Evolutionary conservation across 208 protist species (phyloP).

Genomic region (Leishmania mexicana): DNA sequence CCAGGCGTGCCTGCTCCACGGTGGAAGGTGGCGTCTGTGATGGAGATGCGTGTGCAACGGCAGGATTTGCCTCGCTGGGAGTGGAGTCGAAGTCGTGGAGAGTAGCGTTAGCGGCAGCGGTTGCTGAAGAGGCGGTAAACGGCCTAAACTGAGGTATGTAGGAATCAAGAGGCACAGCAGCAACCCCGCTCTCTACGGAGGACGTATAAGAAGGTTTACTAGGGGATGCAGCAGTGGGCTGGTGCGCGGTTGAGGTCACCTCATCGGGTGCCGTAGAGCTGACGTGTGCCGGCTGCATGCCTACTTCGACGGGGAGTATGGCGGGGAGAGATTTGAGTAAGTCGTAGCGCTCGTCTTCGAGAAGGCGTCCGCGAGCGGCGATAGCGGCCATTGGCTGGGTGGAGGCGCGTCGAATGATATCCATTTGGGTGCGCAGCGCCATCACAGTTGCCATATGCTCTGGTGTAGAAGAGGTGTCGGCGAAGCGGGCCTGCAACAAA

Average conservation of each 20-base stretch:
- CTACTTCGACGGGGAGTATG: not conserved
- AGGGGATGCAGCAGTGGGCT: too few species aligned
- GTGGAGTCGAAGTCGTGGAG: not conserved
- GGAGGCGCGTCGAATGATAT: constrained; percentile 27
- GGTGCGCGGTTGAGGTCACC: not conserved
- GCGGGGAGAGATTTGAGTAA: constrained; percentile 26
- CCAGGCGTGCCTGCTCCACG: not conserved
- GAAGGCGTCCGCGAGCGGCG: constrained; percentile 42
- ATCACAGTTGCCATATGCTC: constrained; percentile 8
- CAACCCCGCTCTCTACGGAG: too few species aligned
- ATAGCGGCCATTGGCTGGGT: constrained; percentile 45
- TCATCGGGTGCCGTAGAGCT: not conserved
- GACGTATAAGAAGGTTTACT: not conserved
- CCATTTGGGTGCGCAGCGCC: constrained; percentile 30
- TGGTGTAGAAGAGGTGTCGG: not conserved
- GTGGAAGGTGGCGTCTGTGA: not conserved
- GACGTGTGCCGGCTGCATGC: not conserved
- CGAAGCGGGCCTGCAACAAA: constrained; percentile 29
- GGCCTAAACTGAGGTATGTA: constrained; percentile 8
- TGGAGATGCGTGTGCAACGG: not conserved
- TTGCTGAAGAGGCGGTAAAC: not conserved
- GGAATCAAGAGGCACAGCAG: not conserved
- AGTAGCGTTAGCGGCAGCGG: not conserved
- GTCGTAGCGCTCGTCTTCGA: constrained; percentile 66
- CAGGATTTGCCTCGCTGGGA: not conserved